Evolutionary conservation across 2,329 filamentous ascomycete species (phyloP), one percentile per base, ranked within the genome.

Genomic region (Dactylella cylindrospora): DNA sequence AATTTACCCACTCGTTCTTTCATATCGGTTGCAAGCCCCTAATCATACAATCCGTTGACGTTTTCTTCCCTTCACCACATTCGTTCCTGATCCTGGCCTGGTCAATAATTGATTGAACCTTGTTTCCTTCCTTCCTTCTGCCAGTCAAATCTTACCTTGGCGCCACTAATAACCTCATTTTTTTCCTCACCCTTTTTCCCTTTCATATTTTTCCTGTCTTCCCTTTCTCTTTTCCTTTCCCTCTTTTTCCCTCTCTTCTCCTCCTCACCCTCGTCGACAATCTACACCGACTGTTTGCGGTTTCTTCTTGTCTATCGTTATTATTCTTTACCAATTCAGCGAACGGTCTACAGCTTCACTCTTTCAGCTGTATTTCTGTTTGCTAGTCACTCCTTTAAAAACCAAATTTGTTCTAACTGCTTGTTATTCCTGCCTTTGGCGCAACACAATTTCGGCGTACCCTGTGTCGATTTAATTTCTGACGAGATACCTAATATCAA

Each of bases 321-420:
- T 68, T 70, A 67, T 59, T 67, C 67, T 69, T 70, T 47, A 54
- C 52, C 39, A 59, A 64, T 70, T 60, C 65, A 68, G 60, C 59
- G 44, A 50, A 43, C 52, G 45, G 53, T 66, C 55, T 68, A 53
- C 66, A 66, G 66, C 65, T 68, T 67, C 66, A 67, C 62, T 69
- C 67, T 68, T 67, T 67, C 69, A 69, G 69, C 68, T 70, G 69
- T 68, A 70, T 60, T 66, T 65, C 66, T 69, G 67, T 67, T 66
- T 65, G 65, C 60, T 67, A 64, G 66, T 68, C 70, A 68, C 70
- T 70, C 69, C 64, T 67, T 71, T 62, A 46, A 45, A 53, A 29
- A 31, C n/a, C 12, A n/a, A 15, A 33, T 25, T 32, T 33, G 10
- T 39, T 57, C 29, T 41, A 28, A 19, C 33, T 39, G 17, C 28